Evolutionary conservation across 2,329 filamentous ascomycete species (phyloP).

Genomic region (Zymoseptoria pseudotritici): DNA sequence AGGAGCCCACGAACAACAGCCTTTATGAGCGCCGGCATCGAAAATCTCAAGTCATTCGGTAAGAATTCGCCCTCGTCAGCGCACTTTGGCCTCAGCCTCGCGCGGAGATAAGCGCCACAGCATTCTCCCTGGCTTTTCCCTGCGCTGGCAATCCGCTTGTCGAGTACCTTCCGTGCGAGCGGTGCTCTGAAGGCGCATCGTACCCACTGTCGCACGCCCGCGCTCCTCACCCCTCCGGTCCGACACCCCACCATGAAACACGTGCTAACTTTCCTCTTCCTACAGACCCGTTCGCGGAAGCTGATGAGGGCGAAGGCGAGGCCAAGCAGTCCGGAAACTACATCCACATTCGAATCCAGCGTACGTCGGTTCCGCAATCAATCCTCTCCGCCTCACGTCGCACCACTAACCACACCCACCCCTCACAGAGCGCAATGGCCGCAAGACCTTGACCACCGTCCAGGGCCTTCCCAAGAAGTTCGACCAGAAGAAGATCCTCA

Average conservation of each 20-base stretch:
- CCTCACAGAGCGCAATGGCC: constrained; percentile 91
- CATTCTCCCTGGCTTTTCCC: background rate
- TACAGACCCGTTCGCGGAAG: constrained; percentile 99
- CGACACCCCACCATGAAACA: constrained; percentile 2
- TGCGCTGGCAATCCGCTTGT: background rate
- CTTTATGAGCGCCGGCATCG: constrained; percentile 18
- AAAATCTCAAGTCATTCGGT: constrained; percentile 23
- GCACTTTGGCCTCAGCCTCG: constrained; percentile 3
- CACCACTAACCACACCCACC: constrained; percentile 1
- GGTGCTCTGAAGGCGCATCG: background rate
- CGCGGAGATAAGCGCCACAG: constrained; percentile 14
- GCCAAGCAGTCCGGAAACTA: constrained; percentile 94
- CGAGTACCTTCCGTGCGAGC: background rate
- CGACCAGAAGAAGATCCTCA: constrained; percentile 99
- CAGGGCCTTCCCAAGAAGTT: constrained; percentile 99
- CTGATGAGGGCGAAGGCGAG: constrained; percentile 98
- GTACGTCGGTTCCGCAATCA: constrained; percentile 39
- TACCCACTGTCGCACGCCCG: background rate
- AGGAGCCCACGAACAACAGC: constrained; percentile 4
- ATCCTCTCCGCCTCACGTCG: background rate
- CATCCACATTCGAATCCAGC: constrained; percentile 99
- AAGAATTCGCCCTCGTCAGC: constrained; percentile 5
- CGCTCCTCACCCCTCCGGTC: background rate
- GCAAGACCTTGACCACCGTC: constrained; percentile 99
- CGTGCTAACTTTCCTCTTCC: constrained; percentile 14